Conservation (phyloP, 352 stramenopile genomes). For the Globisporangium uncinulatum region DNA sequence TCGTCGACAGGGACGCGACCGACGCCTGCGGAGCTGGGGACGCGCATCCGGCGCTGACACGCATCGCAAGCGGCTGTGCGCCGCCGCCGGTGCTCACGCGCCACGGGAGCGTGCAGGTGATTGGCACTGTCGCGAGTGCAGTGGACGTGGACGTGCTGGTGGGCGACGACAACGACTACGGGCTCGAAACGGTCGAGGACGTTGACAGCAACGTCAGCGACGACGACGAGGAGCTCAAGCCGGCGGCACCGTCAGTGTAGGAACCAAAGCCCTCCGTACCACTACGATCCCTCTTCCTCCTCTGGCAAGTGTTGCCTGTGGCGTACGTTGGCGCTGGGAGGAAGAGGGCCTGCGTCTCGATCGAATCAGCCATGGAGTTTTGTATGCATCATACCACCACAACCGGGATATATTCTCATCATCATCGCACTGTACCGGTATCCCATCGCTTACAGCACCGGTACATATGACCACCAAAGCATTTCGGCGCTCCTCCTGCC, state of each 20-base stretch:
- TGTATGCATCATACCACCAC: too few species aligned
- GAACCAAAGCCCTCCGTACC: background rate
- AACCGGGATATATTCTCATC: too few species aligned
- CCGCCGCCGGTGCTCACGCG: conserved; percentile 45
- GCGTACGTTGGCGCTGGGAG: background rate
- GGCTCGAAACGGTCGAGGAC: conserved; percentile 28
- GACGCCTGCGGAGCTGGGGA: background rate
- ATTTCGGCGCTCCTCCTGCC: too few species aligned
- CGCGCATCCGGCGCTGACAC: conserved; percentile 18
- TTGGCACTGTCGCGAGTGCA: conserved; percentile 18
- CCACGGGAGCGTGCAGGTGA: conserved; percentile 66
- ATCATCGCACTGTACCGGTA: too few species aligned
- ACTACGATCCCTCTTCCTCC: too few species aligned
- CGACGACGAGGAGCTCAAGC: conserved; percentile 15
- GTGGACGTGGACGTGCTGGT: conserved; percentile 12
- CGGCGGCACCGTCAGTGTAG: background rate
- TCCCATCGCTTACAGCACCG: too few species aligned
- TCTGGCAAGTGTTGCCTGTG: background rate
- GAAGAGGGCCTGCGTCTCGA: too few species aligned
- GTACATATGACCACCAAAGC: too few species aligned
- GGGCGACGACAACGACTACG: conserved; percentile 18
- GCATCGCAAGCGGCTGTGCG: conserved; percentile 23
- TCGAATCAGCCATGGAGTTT: too few species aligned
- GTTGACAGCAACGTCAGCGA: conserved; percentile 20
- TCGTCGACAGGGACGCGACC: conserved; percentile 12